Evolutionary conservation across 1,139 yeast species (phyloP).

Genomic region (Debaryomycetaceae sp.): DNA sequence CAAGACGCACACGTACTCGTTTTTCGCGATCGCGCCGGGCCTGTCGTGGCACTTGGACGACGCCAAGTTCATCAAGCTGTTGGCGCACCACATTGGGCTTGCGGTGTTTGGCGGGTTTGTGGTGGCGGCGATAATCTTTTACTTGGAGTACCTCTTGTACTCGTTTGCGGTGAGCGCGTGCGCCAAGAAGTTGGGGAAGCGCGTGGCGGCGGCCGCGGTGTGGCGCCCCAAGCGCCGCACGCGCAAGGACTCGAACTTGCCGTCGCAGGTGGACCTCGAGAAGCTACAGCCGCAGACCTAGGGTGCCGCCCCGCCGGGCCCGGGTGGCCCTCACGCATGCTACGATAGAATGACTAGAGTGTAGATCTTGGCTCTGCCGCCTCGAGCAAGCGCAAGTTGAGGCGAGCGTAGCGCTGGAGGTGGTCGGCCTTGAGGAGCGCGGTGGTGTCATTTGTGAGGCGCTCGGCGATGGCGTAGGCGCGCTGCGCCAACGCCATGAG

Average conservation of each 20-base stretch:
- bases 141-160: conserved; percentile 60
- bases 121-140: conserved; percentile 53
- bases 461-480: conserved; percentile 62
- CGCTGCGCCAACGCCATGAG: conserved; percentile 65
- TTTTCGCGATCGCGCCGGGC: conserved; percentile 71
- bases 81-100: conserved; percentile 66
- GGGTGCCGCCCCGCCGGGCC: conserved; percentile 1
- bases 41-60: conserved; percentile 90
- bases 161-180: conserved; percentile 34
- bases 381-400: conserved; percentile 31
- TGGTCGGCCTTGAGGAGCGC: conserved; percentile 54
- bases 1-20: conserved; percentile 53
- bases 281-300: conserved; percentile 15
- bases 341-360: too few relatives aligned
- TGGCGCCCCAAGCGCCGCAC: conserved; percentile 32
- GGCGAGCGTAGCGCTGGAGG: conserved; percentile 24
- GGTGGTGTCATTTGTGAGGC: conserved; percentile 62
- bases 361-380: conserved; percentile 27
- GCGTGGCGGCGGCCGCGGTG: conserved; percentile 10
- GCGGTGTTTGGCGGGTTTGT: conserved; percentile 67
- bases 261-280: conserved; percentile 28
- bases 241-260: conserved; percentile 56
- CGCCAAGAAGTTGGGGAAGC: conserved; percentile 24
- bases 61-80: conserved; percentile 66
- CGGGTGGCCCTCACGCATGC: too few relatives aligned